Base-by-base conservation (phyloP, 495 filamentous ascomycete genomes). In the Neurospora pannonica region DNA sequence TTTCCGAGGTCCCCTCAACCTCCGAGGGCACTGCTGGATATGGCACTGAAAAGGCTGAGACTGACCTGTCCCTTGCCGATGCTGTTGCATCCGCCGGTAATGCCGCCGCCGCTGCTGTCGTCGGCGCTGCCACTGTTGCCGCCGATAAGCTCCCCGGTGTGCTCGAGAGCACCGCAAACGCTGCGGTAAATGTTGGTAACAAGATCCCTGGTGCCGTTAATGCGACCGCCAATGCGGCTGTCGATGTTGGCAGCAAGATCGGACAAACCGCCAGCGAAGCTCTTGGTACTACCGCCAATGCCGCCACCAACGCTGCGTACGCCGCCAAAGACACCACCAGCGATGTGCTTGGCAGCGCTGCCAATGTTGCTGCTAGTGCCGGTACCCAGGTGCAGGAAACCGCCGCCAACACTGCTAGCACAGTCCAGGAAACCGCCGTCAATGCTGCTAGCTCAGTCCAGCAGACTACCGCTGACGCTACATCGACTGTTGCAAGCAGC, bases 1-100 rank as follows among this genome's bases (percentile, higher is more conserved):
- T 92, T 40, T 83, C 86, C 70, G 83, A 86, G 74, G 86, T 82
- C 1, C 86, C 88, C 15, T 78, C 88, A n/a, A 88, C 88, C 15
- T 84, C 89, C 6, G 89, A 90, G 78, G 87, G 88, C 48, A 87
- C 82, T 42, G 82, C 81, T 48, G 85, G 83, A 21, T 72, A 83
- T 46, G 85, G 81, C 37, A 84, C 84, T 38, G 85, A 85, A 71
- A 87, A 87, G 80, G 81, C 82, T 19, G 86, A 87, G 80, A 76
- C 77, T 8, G 78, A 80, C 43, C 80, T 83, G 70, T 83, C 85
- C 19, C 74, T 81, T 15, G 80, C 80, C 21, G 83, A 86, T 77
- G 81, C 81, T 39, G 80, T 82, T n/a, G 76, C 79, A 7, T 82
- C 83, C 46, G 80, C 83, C 62, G 79, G 78, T 10, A 79, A 79